Evolutionary conservation across 805 yeast genomes (phyloP).

Genomic region (Hanseniaspora vineae): DNA sequence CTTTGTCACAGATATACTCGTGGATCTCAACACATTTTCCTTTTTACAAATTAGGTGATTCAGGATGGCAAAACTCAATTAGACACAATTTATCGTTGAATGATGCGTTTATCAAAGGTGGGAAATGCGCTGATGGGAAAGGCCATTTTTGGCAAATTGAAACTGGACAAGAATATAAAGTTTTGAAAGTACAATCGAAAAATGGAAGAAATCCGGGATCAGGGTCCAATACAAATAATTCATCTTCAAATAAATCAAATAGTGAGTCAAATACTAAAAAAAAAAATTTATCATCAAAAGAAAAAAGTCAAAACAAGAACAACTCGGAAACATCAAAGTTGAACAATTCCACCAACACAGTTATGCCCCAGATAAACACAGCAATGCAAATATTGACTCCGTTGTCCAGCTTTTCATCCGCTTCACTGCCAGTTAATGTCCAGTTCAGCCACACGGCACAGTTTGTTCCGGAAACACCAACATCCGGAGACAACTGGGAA

Average conservation of each 20-base stretch:
- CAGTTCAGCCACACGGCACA: no score
- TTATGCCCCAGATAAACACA: no score
- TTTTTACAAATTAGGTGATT: conserved; percentile 72
- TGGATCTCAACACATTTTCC: conserved; percentile 86
- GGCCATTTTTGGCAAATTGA: conserved; percentile 86
- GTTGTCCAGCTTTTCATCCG: no score
- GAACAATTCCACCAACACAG: no score
- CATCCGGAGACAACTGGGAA: no score
- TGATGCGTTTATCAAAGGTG: conserved; percentile 82
- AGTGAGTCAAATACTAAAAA: no score
- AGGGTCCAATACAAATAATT: conserved; percentile 21
- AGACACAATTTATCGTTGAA: conserved; percentile 87
- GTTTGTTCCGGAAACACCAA: no score
- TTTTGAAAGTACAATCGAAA: conserved; percentile 35
- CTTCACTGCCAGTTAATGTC: no score
- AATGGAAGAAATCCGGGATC: background rate
- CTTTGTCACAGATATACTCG: conserved; percentile 71
- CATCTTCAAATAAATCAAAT: conserved; percentile 7
- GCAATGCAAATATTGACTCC: no score
- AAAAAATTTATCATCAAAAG: no score
- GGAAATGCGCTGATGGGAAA: conserved; percentile 79
- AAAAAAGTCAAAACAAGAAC: no score
- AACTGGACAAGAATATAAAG: conserved; percentile 70
- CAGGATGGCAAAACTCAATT: conserved; percentile 97
- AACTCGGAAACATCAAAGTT: no score